These are phyloP conservation scores for Mariannaea elegans DNA, from an alignment of 2,329 filamentous ascomycete genomes.

Conservation along the genomic window DNA sequence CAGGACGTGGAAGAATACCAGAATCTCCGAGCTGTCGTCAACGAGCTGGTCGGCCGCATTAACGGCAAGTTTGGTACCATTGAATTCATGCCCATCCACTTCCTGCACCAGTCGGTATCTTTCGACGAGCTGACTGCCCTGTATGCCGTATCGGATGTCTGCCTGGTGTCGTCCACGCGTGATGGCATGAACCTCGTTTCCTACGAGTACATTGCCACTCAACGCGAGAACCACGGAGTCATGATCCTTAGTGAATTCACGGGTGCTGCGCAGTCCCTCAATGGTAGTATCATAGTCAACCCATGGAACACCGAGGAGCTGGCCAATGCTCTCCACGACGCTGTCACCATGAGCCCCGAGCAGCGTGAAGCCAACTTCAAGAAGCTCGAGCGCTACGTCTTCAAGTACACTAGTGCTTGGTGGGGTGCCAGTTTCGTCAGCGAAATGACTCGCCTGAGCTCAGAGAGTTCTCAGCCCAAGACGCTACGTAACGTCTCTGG, in stretches of 20 bases:
- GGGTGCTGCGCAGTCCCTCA: conserved; percentile 92
- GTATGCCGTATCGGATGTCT: conserved; percentile 91
- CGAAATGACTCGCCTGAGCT: conserved; percentile 72
- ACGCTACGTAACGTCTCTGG: conserved; percentile 53
- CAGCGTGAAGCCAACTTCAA: conserved; percentile 86
- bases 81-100: conserved; percentile 99
- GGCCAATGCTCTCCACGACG: conserved; percentile 90
- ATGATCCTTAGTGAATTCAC: conserved; percentile 98
- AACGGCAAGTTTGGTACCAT: conserved; percentile 97
- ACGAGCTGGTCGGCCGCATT: conserved; percentile 95
- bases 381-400: conserved; percentile 93
- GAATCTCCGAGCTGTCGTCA: conserved; percentile 92
- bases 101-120: conserved; percentile 93
- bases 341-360: conserved; percentile 95
- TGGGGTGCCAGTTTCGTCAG: conserved; percentile 94
- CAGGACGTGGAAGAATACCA: conserved; percentile 99
- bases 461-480: conserved; percentile 50
- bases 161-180: conserved; percentile 91
- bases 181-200: conserved; percentile 99
- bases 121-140: conserved; percentile 95
- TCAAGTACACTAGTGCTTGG: conserved; percentile 97
- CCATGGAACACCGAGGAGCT: conserved; percentile 99
- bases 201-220: conserved; percentile 97
- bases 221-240: conserved; percentile 88
- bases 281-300: conserved; percentile 93